Base-by-base conservation (phyloP, 148 eudicot genomes). In the Chenopodium berlandieri region DNA sequence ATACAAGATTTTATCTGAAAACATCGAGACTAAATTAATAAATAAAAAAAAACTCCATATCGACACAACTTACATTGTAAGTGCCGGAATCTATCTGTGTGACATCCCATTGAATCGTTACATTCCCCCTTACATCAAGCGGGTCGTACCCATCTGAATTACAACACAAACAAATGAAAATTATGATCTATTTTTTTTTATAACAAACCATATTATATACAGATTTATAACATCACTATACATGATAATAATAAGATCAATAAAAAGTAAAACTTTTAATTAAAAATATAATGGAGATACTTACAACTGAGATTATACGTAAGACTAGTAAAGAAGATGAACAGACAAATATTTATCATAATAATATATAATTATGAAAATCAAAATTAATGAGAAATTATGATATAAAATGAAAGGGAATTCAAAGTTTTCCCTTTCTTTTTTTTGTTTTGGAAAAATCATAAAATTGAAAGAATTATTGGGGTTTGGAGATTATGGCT, bases 91-190 rank as follows among this genome's bases (percentile, higher is more conserved):
- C 83, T 25, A 76, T 82, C 68, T 82, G 83, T 79, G 89, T 71
- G 71, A 91, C 77, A 88, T 94, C 98, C 98, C 98, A 94, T 88
- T 87, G 91, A 80, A 94, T 89, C 2, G 92, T 92, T 79, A 94
- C 83, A 77, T 94, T 94, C n/a, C 93, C 98, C 48, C 85, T 88
- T 4, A 87, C 83, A 84, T 94, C 98, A 87, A 94, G 81, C 8
- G 92, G 89, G 88, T 94, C 98, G 76, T 81, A 94, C 69, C 91
- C 97, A 88, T 90, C 98, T 94, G 86, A 84, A 90, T 78, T 44
- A 64, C 37, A 76, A 5, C 58, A 30, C 34, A 74, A 16, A 37
- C 12, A 64, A 73, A 27, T 60, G 54, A 22, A 7, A 4, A 69
- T 6, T 10, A 76, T 62, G 25, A 60, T 75, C 52, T 19, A 73